Evolutionary conservation across 192 early-diverging fungal species (phyloP), one percentile per base, ranked within the genome.

Genomic region (Linnemannia schmuckeri): DNA sequence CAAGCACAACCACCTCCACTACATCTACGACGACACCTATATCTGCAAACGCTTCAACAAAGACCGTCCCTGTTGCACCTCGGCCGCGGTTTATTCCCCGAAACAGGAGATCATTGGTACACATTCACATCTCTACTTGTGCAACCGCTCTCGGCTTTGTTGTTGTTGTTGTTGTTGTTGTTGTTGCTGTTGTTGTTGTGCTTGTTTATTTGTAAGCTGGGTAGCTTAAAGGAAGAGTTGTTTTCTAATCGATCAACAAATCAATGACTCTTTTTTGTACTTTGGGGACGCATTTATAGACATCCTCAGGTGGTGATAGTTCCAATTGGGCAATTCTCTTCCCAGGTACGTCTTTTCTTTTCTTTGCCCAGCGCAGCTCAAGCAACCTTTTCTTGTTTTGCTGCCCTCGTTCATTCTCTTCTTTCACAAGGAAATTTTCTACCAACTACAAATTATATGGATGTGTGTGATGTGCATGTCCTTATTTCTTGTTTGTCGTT

Each of bases 291-390:
- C 49, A 52, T 49, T 52, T n/a, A 41, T 86, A 81, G 84, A 86
- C 71, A 68, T 80, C 84, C 8, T 71, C 70, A n/a, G 82, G 82
- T 13, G 66, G 72, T 24, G 72, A 84, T 22, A 84, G 70, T 47
- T 78, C 81, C 55, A 87, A 87, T 55, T 74, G 79, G 79, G 85
- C 85, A 8, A 87, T 87, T 66, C 70, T 87, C 33, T 87, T 87
- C 70, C 85, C 85, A 78, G 85, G 85, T 87, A 81, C 44, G 66
- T 15, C 27, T 61, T 52, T 52, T 18, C 3, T 52, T 52, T 52
- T 22, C 37, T 0, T 52, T 22, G 18, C 49, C 12, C 12, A 46
- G 44, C 12, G 1, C 44, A 46, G 12, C 44, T 13, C 9, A 46
- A 30, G n/a, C 57, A 61, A 61, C 8, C 44, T 46, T 46, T 46